Base-by-base conservation (phyloP, 208 protist genomes). In the Cochliopodium minus region DNA sequence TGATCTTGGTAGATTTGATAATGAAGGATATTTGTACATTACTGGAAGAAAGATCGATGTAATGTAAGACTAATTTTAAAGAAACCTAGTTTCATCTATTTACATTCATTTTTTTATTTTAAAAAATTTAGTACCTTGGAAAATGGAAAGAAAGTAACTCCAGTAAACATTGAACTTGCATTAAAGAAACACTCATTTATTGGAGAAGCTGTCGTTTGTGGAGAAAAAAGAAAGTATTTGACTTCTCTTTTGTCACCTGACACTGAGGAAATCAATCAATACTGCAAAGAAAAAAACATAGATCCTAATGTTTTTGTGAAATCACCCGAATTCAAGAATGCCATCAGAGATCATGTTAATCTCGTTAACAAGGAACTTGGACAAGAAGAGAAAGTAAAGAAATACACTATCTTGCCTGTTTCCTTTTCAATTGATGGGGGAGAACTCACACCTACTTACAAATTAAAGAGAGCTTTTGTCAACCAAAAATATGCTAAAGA, bases 11-110 rank as follows among this genome's bases (percentile, higher is more conserved):
- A 48, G 4, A 25, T 25, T 57, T 10, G 59, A 66, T 46, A 65
- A 46, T 22, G 10, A 22, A 61, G 60, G 60, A 17, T 57, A 66
- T 42, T 32, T 65, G 7, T 48, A 30, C 6, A 64, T 65, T 22
- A 67, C 60, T 25, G 60, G 60, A 15, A 62, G 60, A 34, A 50
- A 53, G 59, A 65, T 66, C 57, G 60, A 65, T n/a, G 9, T 65
- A 34, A 65, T 64, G 11, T n/a, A n/a, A n/a, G n/a, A n/a, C n/a
- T n/a, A n/a, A n/a, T n/a, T n/a, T n/a, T n/a, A n/a, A n/a, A n/a
- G n/a, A n/a, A n/a, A n/a, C n/a, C n/a, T n/a, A n/a, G n/a, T n/a
- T n/a, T n/a, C n/a, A n/a, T n/a, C n/a, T n/a, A n/a, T n/a, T n/a
- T n/a, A n/a, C n/a, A n/a, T n/a, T n/a, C n/a, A n/a, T n/a, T n/a